Percentiles rank a stretch among this genome's conserved stretches.
These are phyloP conservation scores for Pinus tabuliformis DNA, from an alignment of 75 land plant genomes.

Conservation along the genomic window DNA sequence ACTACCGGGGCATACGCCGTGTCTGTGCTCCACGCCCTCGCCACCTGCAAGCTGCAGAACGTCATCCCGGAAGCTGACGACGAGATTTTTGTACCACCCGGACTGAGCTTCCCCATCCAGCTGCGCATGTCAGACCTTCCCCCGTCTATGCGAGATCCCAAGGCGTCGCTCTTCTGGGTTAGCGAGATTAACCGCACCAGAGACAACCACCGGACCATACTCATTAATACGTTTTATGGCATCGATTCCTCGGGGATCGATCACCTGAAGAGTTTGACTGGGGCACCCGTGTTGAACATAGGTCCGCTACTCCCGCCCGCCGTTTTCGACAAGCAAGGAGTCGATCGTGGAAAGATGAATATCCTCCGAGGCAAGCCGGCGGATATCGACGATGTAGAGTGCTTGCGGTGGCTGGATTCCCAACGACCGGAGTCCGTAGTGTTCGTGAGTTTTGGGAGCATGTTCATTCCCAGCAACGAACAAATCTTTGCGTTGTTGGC, in stretches of 20 bases:
- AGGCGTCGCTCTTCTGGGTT: not conserved
- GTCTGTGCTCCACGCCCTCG: constrained; percentile 6
- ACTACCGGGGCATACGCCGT: constrained; percentile 12
- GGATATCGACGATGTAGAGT: not conserved
- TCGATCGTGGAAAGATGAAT: too few relatives aligned
- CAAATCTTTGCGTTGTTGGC: not conserved
- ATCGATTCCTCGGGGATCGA: not conserved
- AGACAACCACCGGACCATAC: not conserved
- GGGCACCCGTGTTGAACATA: not conserved
- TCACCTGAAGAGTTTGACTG: not conserved
- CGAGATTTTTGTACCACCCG: not conserved
- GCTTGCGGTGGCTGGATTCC: constrained; percentile 13
- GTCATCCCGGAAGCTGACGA: constrained; percentile 1
- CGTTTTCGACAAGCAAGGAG: too few relatives aligned
- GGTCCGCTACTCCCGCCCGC: too few relatives aligned
- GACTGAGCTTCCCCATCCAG: not conserved
- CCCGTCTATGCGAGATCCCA: not conserved
- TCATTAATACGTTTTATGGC: not conserved
- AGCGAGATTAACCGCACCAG: not conserved
- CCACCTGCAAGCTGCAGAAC: constrained; percentile 3
- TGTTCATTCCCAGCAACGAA: too few relatives aligned
- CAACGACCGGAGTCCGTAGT: too few relatives aligned
- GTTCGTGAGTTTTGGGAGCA: not conserved
- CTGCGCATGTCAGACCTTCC: not conserved
- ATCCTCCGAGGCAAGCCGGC: not conserved